phyloP scores from a whole-genome alignment of 2,329 filamentous ascomycete genomes.

The Penicillium sp. region DNA sequence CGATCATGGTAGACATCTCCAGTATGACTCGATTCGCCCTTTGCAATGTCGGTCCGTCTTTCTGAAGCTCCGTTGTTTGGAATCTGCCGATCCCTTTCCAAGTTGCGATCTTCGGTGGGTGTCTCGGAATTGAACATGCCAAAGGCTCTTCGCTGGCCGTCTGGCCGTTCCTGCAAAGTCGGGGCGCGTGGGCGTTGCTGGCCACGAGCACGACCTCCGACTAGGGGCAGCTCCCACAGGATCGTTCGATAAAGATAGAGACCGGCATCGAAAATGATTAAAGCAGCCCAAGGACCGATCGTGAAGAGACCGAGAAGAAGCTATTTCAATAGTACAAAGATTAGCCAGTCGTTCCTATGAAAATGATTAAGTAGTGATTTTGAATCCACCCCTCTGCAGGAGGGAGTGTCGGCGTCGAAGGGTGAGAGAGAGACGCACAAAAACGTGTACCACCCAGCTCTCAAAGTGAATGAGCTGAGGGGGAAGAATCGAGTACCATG shows the following conservation, averaged over 20 bases:
- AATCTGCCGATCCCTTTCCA: background rate
- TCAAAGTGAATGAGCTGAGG: slow-evolving; percentile 53
- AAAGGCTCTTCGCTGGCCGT: slow-evolving; percentile 36
- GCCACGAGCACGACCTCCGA: slow-evolving; percentile 44
- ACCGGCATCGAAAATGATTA: slow-evolving; percentile 58
- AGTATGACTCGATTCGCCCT: slow-evolving; percentile 11
- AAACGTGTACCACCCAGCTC: slow-evolving; percentile 56
- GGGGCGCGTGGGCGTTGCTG: slow-evolving; percentile 55
- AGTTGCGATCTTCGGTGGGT: slow-evolving; percentile 10
- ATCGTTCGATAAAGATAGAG: slow-evolving; percentile 56
- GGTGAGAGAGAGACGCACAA: slow-evolving; percentile 44
- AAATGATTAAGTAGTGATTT: too few relatives aligned
- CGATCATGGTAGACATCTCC: background rate
- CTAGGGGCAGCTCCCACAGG: slow-evolving; percentile 50
- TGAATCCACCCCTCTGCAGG: too few relatives aligned
- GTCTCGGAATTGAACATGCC: slow-evolving; percentile 21
- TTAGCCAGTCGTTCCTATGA: background rate
- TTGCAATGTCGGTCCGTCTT: background rate
- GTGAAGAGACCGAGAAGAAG: slow-evolving; percentile 55
- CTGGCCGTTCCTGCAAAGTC: slow-evolving; percentile 53
- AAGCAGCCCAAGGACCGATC: slow-evolving; percentile 57
- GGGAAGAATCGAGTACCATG: slow-evolving; percentile 60
- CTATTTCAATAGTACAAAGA: slow-evolving; percentile 32
- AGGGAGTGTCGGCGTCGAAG: too few relatives aligned
- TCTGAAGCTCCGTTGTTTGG: background rate